Percentiles rank a stretch among this genome's conserved stretches.
Conservation (phyloP, 73 alveolate genomes). For the Tetrahymena thermophila region DNA sequence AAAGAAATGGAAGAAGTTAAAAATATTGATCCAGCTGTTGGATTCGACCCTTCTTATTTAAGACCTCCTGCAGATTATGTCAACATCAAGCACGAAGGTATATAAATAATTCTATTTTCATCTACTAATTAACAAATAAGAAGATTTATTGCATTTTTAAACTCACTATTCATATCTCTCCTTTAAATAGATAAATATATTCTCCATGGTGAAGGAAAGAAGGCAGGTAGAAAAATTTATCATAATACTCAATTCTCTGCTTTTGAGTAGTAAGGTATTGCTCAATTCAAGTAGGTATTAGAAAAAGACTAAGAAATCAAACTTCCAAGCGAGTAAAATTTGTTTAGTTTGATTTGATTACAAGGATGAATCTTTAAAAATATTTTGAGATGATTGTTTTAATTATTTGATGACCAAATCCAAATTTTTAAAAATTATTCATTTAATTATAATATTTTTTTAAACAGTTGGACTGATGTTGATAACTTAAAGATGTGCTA, state of each 20-base stretch:
- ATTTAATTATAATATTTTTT: not conserved
- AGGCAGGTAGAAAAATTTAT: not conserved
- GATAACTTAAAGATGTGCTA: not conserved
- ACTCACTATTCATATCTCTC: not conserved
- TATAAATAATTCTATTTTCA: not conserved
- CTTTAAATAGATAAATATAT: not conserved
- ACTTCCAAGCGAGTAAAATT: not conserved
- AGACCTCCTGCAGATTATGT: not conserved
- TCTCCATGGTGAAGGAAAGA: conserved; percentile 2
- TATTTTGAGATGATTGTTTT: not conserved
- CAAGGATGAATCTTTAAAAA: too few species aligned
- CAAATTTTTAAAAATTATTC: not conserved
- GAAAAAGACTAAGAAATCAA: not conserved
- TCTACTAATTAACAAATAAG: not conserved
- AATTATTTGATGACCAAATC: not conserved
- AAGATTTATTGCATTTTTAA: not conserved
- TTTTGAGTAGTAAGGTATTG: not conserved
- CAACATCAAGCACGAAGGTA: not conserved
- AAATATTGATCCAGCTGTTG: not conserved
- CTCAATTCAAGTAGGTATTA: not conserved
- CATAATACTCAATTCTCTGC: not conserved
- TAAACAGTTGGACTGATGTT: not conserved
- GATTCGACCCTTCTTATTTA: not conserved
- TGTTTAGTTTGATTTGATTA: not conserved
- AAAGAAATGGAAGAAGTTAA: not conserved